phyloP scores from a whole-genome alignment of 352 stramenopile species.

The Thalassiosira delicatula region DNA sequence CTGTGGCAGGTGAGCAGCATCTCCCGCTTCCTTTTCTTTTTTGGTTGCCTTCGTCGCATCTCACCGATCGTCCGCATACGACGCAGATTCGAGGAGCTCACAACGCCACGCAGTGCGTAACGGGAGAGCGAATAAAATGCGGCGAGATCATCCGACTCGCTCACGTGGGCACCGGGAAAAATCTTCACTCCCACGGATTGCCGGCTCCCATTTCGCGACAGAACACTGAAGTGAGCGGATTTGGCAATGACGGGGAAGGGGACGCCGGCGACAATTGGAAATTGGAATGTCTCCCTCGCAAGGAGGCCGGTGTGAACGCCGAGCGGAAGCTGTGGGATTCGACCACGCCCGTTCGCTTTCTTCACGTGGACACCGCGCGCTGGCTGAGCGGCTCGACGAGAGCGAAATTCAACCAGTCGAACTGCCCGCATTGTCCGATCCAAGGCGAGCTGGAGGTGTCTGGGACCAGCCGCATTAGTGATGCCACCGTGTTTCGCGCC shows the following conservation, averaged over 20 bases:
- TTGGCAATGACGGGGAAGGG: conserved; percentile 78
- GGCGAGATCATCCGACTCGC: conserved; percentile 78
- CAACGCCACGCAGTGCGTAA: conserved; percentile 43
- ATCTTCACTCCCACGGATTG: conserved; percentile 84
- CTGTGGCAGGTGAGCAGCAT: conserved; percentile 34
- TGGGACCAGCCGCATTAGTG: conserved; percentile 18
- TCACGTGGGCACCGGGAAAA: conserved; percentile 79
- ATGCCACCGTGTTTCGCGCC: conserved; percentile 10
- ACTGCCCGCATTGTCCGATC: conserved; percentile 79
- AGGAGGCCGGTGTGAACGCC: not conserved
- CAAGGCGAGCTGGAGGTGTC: conserved; percentile 76
- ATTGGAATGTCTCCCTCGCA: conserved; percentile 49
- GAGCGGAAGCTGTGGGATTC: conserved; percentile 66
- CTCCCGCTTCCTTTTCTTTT: conserved; percentile 14
- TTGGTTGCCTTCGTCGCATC: not conserved
- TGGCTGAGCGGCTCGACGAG: conserved; percentile 62
- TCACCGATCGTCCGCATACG: not conserved
- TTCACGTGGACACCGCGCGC: conserved; percentile 68
- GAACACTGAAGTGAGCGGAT: conserved; percentile 83
- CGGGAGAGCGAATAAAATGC: conserved; percentile 74
- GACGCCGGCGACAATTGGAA: conserved; percentile 83
- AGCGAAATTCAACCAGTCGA: conserved; percentile 73
- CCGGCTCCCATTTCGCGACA: conserved; percentile 68
- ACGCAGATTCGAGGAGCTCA: conserved; percentile 59
- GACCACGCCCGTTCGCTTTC: conserved; percentile 62